These are phyloP conservation scores for Xenoacremonium recifei DNA, from an alignment of 2,329 filamentous ascomycete genomes.

Conservation along the genomic window DNA sequence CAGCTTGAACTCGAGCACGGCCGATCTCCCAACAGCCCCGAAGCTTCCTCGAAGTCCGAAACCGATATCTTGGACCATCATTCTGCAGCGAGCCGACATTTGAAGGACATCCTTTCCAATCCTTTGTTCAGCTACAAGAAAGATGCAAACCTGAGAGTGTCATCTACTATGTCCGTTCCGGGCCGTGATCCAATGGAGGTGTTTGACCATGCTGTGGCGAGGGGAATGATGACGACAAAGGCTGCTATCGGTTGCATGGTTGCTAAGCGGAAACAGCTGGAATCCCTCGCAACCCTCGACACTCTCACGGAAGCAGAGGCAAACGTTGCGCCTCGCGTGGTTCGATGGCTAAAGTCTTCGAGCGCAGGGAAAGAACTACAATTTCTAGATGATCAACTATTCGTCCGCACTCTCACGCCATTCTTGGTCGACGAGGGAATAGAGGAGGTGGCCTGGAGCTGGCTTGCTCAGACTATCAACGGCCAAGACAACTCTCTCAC, in stretches of 20 bases:
- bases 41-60: constrained; percentile 17
- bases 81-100: constrained; percentile 42
- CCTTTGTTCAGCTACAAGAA: constrained; percentile 48
- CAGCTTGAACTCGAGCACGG: constrained; percentile 60
- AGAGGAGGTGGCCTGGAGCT: constrained; percentile 51
- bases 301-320: constrained; percentile 43
- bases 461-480: constrained; percentile 44
- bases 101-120: constrained; percentile 57
- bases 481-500: constrained; percentile 18
- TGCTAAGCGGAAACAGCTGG: constrained; percentile 45
- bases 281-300: constrained; percentile 21
- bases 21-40: constrained; percentile 31
- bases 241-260: constrained; percentile 54
- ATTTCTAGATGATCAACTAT: constrained; percentile 42
- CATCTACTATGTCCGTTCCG: constrained; percentile 8
- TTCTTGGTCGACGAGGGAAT: constrained; percentile 54
- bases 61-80: constrained; percentile 30
- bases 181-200: constrained; percentile 50
- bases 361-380: constrained; percentile 44
- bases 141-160: constrained; percentile 17
- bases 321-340: constrained; percentile 42
- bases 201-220: constrained; percentile 55
- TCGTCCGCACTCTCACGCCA: constrained; percentile 41
- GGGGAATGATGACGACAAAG: constrained; percentile 54
- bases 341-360: constrained; percentile 54